Conservation (phyloP, 371 early-diverging fungal genomes). For the Lichtheimia ornata region DNA sequence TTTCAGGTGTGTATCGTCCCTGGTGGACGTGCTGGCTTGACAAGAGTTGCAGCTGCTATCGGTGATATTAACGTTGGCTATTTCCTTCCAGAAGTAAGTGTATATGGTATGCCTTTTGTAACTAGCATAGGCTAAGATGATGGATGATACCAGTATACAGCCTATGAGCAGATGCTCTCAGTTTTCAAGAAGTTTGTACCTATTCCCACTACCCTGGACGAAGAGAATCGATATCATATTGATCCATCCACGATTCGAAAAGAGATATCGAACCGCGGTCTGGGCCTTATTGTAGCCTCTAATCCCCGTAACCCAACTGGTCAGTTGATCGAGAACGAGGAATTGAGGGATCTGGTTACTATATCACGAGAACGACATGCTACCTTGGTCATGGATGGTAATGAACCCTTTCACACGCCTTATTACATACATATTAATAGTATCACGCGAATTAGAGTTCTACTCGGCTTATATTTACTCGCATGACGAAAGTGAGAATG, state of each 20-base stretch:
- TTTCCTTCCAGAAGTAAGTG: slow-evolving; percentile 48
- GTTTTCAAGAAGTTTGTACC: slow-evolving; percentile 56
- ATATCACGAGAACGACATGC: slow-evolving; percentile 41
- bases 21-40: slow-evolving; percentile 56
- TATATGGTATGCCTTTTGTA: neutral
- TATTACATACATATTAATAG: neutral
- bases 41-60: slow-evolving; percentile 51
- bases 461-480: slow-evolving; percentile 53
- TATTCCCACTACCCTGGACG: slow-evolving; percentile 52
- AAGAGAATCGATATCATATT: slow-evolving; percentile 40
- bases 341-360: slow-evolving; percentile 35
- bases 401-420: neutral
- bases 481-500: slow-evolving; percentile 34
- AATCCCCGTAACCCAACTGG: slow-evolving; percentile 57
- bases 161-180: slow-evolving; percentile 47
- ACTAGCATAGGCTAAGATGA: neutral
- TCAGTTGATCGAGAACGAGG: slow-evolving; percentile 44
- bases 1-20: slow-evolving; percentile 50
- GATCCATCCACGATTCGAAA: slow-evolving; percentile 39
- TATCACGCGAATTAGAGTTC: slow-evolving; percentile 24
- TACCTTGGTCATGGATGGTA: slow-evolving; percentile 48
- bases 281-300: slow-evolving; percentile 44
- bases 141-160: slow-evolving; percentile 35
- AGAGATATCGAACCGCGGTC: slow-evolving; percentile 46
- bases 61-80: slow-evolving; percentile 55